Base-by-base conservation (phyloP, 179 eudicot species). In the Spinacia oleracea region DNA sequence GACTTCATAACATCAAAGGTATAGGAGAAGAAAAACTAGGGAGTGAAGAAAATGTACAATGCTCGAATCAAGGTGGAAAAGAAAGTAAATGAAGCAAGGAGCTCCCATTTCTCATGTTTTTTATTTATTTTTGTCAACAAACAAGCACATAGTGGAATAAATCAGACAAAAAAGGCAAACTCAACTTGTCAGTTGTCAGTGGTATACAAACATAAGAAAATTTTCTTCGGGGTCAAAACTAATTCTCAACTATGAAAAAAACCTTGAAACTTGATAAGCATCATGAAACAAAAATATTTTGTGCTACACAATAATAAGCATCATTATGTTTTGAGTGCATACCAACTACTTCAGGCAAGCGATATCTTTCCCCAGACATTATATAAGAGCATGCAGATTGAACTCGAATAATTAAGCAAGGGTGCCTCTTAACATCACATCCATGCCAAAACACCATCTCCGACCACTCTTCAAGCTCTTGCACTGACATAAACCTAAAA, bases 391-490 rank as follows among this genome's bases (percentile, higher is more conserved):
- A 89, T 63, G 91, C 96, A 63, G 88, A 84, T 77, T 90, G 93
- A 78, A 91, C 84, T 43, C 90, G 89, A 67, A 91, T 74, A 76
- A 91, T 75, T 83, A 91, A 88, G 88, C 93, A 91, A 79, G 90
- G 96, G 35, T 89, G 89, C 58, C 69, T 83, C 81, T 84, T 85
- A 51, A 64, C 70, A 82, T 91, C 96, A 84, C 34, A 77, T 60
- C 91, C 96, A 84, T 91, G 96, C 96, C 96, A 91, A 82, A 86
- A 90, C 66, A 88, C 89, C 65, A 85, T 72, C 63, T 84, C 84
- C 18, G 85, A 87, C 96, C 93, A 91, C 50, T 58, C 77, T 66
- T 88, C 86, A 68, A 91, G 91, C 85, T 90, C 90, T 81, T 85
- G 78, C 25, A 80, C 43, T 45, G 93, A 86, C 68, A 88, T 76